phyloP scores from a whole-genome alignment of 768 basidiomycete genomes.

The Holtermanniella nyarrowii region DNA sequence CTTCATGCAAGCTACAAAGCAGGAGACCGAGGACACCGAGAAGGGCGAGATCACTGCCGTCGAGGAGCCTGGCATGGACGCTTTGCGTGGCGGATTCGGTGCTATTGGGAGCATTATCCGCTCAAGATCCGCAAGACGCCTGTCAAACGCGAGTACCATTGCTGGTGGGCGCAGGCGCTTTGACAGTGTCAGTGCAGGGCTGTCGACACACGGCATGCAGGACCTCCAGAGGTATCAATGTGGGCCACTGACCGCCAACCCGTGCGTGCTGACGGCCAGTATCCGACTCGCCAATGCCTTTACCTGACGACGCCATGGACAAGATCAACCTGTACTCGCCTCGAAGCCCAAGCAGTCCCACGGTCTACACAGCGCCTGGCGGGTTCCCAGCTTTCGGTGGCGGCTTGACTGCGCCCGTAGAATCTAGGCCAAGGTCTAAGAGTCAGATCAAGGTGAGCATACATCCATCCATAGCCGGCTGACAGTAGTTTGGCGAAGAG shows the following conservation, averaged over 20 bases:
- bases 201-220: constrained; percentile 41
- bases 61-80: constrained; percentile 88
- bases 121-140: constrained; percentile 30
- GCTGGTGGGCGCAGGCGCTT: constrained; percentile 45
- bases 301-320: constrained; percentile 35
- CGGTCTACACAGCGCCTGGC: background rate
- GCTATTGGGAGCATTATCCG: constrained; percentile 79
- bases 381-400: background rate
- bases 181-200: constrained; percentile 45
- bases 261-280: constrained; percentile 38
- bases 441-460: constrained; percentile 23
- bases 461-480: background rate
- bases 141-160: constrained; percentile 21
- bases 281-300: constrained; percentile 75
- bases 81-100: constrained; percentile 82
- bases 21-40: constrained; percentile 56
- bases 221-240: constrained; percentile 65
- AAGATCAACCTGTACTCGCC: constrained; percentile 35
- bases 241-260: constrained; percentile 9
- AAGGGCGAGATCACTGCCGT: constrained; percentile 59
- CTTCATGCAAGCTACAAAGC: constrained; percentile 72
- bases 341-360: constrained; percentile 4
- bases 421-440: constrained; percentile 10
- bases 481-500: constrained; percentile 35
- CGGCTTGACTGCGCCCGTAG: background rate